These are phyloP conservation scores for Mortierella sp. DNA, from an alignment of 371 early-diverging fungal species.

Conservation along the genomic window DNA sequence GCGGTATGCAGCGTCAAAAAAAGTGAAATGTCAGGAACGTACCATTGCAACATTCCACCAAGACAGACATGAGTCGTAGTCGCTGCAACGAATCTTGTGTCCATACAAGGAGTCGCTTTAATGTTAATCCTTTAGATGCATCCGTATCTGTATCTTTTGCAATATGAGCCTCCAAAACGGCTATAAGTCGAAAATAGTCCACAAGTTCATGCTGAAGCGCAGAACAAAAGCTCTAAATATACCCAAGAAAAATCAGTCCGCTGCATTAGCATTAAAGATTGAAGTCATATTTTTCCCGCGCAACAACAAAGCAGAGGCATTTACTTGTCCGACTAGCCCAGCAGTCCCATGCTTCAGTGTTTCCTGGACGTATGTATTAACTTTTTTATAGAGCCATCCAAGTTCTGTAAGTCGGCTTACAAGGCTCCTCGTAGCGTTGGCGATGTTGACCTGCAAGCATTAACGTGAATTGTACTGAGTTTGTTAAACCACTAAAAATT, in stretches of 20 bases:
- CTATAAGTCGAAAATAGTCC: conserved; percentile 86
- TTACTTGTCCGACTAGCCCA: conserved; percentile 76
- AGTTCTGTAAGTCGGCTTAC: conserved; percentile 72
- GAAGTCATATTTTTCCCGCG: not conserved
- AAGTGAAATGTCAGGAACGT: not conserved
- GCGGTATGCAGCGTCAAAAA: not conserved
- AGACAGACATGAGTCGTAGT: conserved; percentile 75
- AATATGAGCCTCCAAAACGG: conserved; percentile 86
- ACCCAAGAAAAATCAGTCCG: not conserved
- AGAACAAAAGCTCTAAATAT: conserved; percentile 81
- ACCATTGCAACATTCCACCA: conserved; percentile 72
- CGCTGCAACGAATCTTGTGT: conserved; percentile 82
- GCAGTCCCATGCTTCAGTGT: conserved; percentile 60
- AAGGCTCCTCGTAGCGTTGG: conserved; percentile 70
- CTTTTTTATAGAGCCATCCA: conserved; percentile 77
- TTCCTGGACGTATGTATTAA: conserved; percentile 63
- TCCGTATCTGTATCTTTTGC: conserved; percentile 58
- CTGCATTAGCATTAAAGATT: not conserved
- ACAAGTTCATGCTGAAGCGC: conserved; percentile 83
- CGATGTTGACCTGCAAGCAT: conserved; percentile 59
- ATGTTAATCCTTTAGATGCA: conserved; percentile 69
- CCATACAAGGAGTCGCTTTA: conserved; percentile 92
- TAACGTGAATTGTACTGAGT: not conserved
- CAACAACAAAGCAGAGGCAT: not conserved
- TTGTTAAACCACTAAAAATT: not conserved